These are phyloP conservation scores for Neurospora pannonica DNA, from an alignment of 495 filamentous ascomycete genomes.

Conservation along the genomic window DNA sequence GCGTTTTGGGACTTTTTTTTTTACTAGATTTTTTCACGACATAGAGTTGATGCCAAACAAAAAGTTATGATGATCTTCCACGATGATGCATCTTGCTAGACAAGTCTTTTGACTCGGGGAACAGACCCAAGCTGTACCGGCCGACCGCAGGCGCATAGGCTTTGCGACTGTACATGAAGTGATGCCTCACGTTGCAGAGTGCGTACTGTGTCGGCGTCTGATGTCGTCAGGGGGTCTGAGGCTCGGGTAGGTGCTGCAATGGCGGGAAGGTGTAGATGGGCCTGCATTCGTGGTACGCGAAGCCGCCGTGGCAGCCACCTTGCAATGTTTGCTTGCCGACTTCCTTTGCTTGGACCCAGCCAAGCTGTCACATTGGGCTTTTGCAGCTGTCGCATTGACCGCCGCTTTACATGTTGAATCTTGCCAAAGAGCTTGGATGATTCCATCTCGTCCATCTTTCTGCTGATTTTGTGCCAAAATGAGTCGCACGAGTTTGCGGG, in stretches of 20 bases:
- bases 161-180: background rate
- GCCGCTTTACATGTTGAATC: background rate
- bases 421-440: background rate
- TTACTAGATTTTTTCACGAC: background rate
- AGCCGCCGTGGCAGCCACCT: background rate
- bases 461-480: background rate
- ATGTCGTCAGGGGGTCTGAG: background rate
- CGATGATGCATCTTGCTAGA: background rate
- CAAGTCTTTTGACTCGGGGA: background rate
- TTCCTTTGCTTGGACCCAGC: background rate
- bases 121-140: background rate
- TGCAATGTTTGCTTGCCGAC: background rate
- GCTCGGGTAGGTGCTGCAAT: background rate
- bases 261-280: background rate
- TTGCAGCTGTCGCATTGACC: background rate
- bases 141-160: background rate
- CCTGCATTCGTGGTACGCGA: background rate
- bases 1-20: background rate
- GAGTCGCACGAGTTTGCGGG: background rate
- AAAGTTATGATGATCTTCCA: background rate
- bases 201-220: background rate
- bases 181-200: background rate
- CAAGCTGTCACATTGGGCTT: background rate
- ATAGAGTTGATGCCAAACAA: background rate
- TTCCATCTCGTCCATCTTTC: background rate